Base-by-base conservation (phyloP, 768 basidiomycete species). In the Hygrocybe coccinea region DNA sequence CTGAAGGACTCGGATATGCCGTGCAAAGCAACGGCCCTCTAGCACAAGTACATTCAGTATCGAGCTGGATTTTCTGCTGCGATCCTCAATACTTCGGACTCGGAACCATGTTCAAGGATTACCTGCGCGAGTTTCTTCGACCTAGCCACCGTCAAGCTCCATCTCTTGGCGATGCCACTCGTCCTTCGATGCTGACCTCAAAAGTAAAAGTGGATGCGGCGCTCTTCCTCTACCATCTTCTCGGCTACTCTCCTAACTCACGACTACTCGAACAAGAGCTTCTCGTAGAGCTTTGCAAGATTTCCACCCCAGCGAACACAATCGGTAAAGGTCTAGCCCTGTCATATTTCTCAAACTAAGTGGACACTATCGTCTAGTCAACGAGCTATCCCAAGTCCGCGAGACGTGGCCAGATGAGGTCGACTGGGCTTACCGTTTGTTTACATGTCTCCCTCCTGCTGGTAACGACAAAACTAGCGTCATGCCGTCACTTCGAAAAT, bases 361-460 rank as follows among this genome's bases (percentile, higher is more conserved):
- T 29, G 29, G 29, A 29, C 29, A 29, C 29, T 47, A 14, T 29
- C 25, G n/a, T 15, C 17, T 29, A 47, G 46, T 47, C 22, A 22
- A 47, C 22, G 46, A 47, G 25, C 25, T 47, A 17, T 17, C 46
- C 5, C 12, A 21, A 21, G 14, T 17, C 46, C 39, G 39, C 15
- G 39, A 41, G 14, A n/a, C 15, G 25, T 29, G 19, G 46, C 46
- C 46, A 47, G 46, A 47, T 21, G 46, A 14, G 25, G 46, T 14
- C 46, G 46, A 47, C 46, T 47, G 46, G 46, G 46, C 46, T 21
- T 29, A 22, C 46, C 46, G 46, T 29, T 22, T 47, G 6, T 47
- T 22, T 25, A 22, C 17, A 17, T 47, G 46, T 47, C 46, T 47
- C n/a, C 46, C 46, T 21, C 46, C 46, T 25, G n/a, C 14, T 15